Percentiles rank a stretch among this genome's conserved stretches.
These are phyloP conservation scores for Boletus reticuloceps DNA, from an alignment of 768 basidiomycete species.

Conservation along the genomic window DNA sequence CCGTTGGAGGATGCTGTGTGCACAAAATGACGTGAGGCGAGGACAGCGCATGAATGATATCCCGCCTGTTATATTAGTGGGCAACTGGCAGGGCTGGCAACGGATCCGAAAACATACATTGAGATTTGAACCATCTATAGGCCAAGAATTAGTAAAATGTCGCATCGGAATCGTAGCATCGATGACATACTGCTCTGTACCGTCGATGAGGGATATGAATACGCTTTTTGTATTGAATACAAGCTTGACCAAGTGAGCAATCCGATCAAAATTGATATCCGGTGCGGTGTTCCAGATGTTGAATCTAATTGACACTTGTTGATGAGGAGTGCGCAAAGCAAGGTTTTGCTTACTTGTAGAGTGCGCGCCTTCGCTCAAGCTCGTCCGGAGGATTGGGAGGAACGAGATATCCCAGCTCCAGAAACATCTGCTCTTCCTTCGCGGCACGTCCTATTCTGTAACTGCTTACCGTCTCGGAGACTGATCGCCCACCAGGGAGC, in stretches of 20 bases:
- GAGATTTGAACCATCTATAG: conserved; percentile 82
- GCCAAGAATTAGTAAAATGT: conserved; percentile 7
- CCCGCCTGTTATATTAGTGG: conserved; percentile 38
- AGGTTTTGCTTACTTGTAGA: conserved; percentile 64
- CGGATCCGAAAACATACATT: conserved; percentile 52
- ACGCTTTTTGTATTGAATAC: conserved; percentile 92
- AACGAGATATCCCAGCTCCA: conserved; percentile 63
- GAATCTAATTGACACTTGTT: conserved; percentile 50
- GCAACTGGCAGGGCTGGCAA: background rate
- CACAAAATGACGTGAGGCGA: conserved; percentile 73
- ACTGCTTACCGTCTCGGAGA: conserved; percentile 32
- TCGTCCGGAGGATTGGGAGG: conserved; percentile 88
- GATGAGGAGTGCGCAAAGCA: background rate
- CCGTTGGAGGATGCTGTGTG: conserved; percentile 80
- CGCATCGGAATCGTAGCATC: conserved; percentile 1
- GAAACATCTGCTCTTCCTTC: conserved; percentile 68
- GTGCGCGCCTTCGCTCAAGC: conserved; percentile 72
- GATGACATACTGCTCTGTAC: conserved; percentile 68
- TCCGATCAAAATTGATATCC: conserved; percentile 91
- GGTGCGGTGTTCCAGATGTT: conserved; percentile 85
- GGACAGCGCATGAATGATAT: conserved; percentile 42
- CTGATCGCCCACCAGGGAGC: conserved; percentile 31
- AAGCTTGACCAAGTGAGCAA: conserved; percentile 87
- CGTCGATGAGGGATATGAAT: conserved; percentile 78
- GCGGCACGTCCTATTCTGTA: conserved; percentile 46